Base-by-base conservation (phyloP, 768 basidiomycete genomes). In the Antrodiella citrinella region DNA sequence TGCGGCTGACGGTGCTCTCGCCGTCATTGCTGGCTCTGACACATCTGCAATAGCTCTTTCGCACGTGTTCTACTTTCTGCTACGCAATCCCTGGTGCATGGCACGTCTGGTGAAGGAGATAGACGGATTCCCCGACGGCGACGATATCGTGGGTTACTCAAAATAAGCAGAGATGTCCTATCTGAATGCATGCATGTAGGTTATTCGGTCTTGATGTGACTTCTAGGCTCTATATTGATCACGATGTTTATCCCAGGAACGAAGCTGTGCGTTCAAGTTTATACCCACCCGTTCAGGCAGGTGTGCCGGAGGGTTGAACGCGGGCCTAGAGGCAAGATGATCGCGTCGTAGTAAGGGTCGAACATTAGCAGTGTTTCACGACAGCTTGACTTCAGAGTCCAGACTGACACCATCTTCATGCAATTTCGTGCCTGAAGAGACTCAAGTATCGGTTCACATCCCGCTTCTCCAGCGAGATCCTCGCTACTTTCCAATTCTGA, bases 241-340 rank as follows among this genome's bases (percentile, higher is more conserved):
- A 7, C n/a, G 23, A 15, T 44, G 9, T n/a, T 15, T 25, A 11
- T 19, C 10, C 10, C 44, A 77, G 76, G 53, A 74, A 77, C 35
- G 76, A 77, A 59, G 61, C 68, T 3, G 55, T 77, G 46, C 69
- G n/a, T n/a, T n/a, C n/a, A n/a, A n/a, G 75, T 19, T 66, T 78
- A 44, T 64, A 69, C 4, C 75, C 77, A 26, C 67, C 75, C 0
- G 62, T 74, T 4, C 71, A 74, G 44, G 67, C 74, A 39, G 66
- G 69, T 38, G 24, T 39, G 40, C 10, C 30, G 62, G 66, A 35
- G 30, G 15, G 30, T 35, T 7, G 30, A 35, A 15, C 7, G 15
- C 7, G 30, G 30, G 15, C 7, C 7, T 35, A 62, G 59, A 20
- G 68, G 65, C 22, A 67, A 62, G 44, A n/a, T 68, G 18, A 58